Percentiles rank a stretch among this genome's conserved stretches.
Evolutionary conservation across 2,329 filamentous ascomycete genomes (phyloP).

Genomic region (Hypoxylon sp.): DNA sequence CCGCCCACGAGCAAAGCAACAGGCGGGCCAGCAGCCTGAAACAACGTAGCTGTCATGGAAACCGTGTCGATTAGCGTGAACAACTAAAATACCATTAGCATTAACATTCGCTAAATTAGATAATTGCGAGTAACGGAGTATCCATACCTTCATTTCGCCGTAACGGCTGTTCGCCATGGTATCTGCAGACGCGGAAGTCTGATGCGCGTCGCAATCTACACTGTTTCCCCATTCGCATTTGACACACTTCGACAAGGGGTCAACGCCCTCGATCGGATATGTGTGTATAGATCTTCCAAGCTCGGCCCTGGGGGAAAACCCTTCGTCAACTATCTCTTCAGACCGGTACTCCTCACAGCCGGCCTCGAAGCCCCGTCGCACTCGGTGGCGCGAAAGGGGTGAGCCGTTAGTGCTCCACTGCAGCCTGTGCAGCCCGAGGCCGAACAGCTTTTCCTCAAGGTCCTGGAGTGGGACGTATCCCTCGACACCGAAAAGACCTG

Average conservation of each 20-base stretch:
- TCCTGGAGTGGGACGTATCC: slow-evolving; percentile 10
- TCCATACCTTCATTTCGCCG: neutral
- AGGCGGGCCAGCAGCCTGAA: slow-evolving; percentile 43
- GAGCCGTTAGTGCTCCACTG: slow-evolving; percentile 26
- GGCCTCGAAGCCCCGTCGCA: neutral
- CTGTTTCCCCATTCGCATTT: slow-evolving; percentile 2
- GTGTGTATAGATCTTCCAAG: neutral
- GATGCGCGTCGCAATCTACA: neutral
- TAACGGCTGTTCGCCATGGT: neutral
- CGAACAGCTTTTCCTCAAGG: slow-evolving; percentile 21
- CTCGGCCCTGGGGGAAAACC: neutral
- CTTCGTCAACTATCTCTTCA: neutral
- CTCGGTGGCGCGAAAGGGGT: slow-evolving; percentile 19
- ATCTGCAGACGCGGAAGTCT: neutral
- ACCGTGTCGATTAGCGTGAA: slow-evolving; percentile 53
- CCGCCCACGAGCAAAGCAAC: slow-evolving; percentile 54
- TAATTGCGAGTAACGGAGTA: too few species aligned
- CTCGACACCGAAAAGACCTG: slow-evolving; percentile 6
- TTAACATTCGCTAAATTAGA: neutral
- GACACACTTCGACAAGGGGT: neutral
- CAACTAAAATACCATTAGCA: neutral
- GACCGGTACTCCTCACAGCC: neutral
- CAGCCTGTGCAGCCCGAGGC: slow-evolving; percentile 16
- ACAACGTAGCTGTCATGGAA: slow-evolving; percentile 54
- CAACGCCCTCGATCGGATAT: neutral